phyloP scores from a whole-genome alignment of 169 alveolate species.

The Plasmodium cynomolgi region DNA sequence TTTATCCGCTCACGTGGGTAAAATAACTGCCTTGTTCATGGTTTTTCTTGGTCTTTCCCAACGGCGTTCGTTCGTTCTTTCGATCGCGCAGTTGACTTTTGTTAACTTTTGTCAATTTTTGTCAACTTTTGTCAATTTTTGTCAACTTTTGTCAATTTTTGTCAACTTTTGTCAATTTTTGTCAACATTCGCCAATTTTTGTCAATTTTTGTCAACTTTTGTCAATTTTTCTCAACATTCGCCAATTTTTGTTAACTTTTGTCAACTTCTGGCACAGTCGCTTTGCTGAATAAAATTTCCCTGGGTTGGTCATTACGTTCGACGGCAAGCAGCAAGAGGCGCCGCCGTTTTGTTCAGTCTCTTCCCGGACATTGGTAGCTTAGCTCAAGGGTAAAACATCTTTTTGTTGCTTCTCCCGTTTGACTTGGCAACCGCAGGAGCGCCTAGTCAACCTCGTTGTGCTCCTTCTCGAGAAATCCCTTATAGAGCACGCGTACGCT shows the following conservation, averaged over 20 bases:
- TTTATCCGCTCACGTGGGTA: neutral
- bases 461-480: slow-evolving; percentile 25
- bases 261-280: neutral
- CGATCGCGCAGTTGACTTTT: neutral
- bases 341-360: neutral
- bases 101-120: neutral
- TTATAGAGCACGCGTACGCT: slow-evolving; percentile 34
- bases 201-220: too few species aligned
- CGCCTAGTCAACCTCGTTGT: neutral
- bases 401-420: neutral
- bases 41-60: neutral
- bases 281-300: neutral
- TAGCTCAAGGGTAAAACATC: neutral
- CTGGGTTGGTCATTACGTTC: neutral
- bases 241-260: too few species aligned
- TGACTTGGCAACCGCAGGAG: neutral
- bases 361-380: neutral
- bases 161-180: neutral
- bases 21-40: neutral
- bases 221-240: neutral
- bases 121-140: neutral
- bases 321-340: neutral
- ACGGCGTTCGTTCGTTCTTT: neutral
- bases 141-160: too few species aligned
- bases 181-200: too few species aligned